Evolutionary conservation across 805 yeast species (phyloP), one percentile per base, ranked within the genome.

Genomic region (Myxozyma udenii): DNA sequence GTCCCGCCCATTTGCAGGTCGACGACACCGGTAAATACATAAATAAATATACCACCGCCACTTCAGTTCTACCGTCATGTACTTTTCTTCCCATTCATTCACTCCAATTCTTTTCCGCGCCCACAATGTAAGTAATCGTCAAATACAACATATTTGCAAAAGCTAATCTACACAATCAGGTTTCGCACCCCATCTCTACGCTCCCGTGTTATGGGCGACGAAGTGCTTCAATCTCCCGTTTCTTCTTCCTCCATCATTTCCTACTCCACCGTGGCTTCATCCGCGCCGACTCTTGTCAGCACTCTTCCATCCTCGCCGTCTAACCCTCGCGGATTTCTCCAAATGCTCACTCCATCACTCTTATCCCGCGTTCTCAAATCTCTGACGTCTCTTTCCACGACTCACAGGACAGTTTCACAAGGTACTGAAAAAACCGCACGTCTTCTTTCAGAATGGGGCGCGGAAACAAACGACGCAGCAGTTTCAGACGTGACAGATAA

Each of bases 401-500:
- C 42, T 16, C 46, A 48, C 26, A 21, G 48, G 6, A 33, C 51
- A 7, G 54, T 47, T 12, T 50, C 51, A 12, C 24, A 22, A 7
- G 36, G 54, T 3, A 51, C 50, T n/a, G 22, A 36, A 4, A 32
- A 43, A 11, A 41, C 57, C 24, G 57, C 54, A 7, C 54, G 39
- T 28, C 19, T 42, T 18, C 36, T 53, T 16, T 81, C 88, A 46
- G 68, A 83, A 39, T 87, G 95, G 95, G 95, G 95, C 76, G 84
- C 83, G 66, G 87, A 79, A 60, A 84, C 86, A 64, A 93, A 85
- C 65, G 93, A 87, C 65, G 91, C 85, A 61, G 88, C 51, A 5
- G 58, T 87, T 42, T 78, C 86, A 41, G 95, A 87, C 70, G 82
- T 87, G 64, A 85, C 95, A 47, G 95, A 87, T 72, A 87, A 87